Evolutionary conservation across 495 filamentous ascomycete genomes (phyloP).

Genomic region (Aspergillus mulundensis): DNA sequence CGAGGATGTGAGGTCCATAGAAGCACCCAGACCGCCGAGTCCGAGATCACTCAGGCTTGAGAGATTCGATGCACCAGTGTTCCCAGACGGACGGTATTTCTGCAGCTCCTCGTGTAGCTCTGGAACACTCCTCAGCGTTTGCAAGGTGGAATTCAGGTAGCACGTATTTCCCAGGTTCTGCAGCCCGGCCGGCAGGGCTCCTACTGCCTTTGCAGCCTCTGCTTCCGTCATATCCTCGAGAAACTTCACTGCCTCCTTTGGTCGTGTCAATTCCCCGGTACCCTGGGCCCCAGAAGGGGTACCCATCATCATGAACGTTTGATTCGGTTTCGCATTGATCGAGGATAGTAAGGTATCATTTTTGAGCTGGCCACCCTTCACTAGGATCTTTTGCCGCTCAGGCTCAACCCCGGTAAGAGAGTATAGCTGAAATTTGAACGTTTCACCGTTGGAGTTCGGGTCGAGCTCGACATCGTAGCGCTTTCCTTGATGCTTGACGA

Average conservation of each 20-base stretch:
- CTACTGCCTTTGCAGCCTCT: slow-evolving; percentile 72
- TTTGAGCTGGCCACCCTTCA: slow-evolving; percentile 92
- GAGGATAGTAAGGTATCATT: slow-evolving; percentile 86
- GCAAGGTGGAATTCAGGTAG: slow-evolving; percentile 95
- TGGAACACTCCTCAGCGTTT: slow-evolving; percentile 81
- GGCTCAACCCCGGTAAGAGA: slow-evolving; percentile 95
- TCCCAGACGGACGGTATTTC: slow-evolving; percentile 54
- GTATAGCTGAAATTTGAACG: slow-evolving; percentile 91
- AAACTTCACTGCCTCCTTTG: slow-evolving; percentile 81
- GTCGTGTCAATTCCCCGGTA: slow-evolving; percentile 55
- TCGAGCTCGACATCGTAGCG: slow-evolving; percentile 92
- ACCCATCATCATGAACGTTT: slow-evolving; percentile 96
- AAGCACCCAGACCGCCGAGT: slow-evolving; percentile 54
- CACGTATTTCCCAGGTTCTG: slow-evolving; percentile 96
- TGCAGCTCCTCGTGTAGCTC: slow-evolving; percentile 80
- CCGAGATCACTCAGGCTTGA: slow-evolving; percentile 55
- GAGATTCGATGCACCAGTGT: slow-evolving; percentile 32
- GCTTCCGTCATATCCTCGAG: slow-evolving; percentile 98
- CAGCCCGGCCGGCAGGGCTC: slow-evolving; percentile 83
- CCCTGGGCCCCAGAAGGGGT: slow-evolving; percentile 66
- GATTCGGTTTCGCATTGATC: slow-evolving; percentile 78
- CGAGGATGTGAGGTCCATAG: slow-evolving; percentile 71
- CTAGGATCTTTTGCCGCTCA: slow-evolving; percentile 88
- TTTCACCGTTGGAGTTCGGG: slow-evolving; percentile 76
- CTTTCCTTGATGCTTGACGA: slow-evolving; percentile 93